Evolutionary conservation across 495 filamentous ascomycete genomes (phyloP).

Genomic region (Parathielavia hyrcaniae): DNA sequence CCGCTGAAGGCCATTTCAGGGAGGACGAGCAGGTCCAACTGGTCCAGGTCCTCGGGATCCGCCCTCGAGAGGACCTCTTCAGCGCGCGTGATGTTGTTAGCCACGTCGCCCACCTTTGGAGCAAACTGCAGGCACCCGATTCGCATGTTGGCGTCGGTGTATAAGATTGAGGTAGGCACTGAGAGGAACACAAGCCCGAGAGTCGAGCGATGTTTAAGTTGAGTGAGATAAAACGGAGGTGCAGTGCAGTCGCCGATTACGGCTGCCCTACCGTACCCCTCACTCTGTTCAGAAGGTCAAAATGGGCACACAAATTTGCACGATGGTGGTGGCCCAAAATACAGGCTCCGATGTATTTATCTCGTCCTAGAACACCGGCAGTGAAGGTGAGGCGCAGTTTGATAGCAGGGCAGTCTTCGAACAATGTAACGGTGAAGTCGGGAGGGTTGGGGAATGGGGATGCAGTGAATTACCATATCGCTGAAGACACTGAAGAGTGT

Average conservation of each 20-base stretch:
- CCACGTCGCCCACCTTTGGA: constrained; percentile 65
- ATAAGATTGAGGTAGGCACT: background rate
- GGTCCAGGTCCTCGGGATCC: constrained; percentile 48
- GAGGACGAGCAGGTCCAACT: constrained; percentile 67
- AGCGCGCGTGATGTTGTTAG: constrained; percentile 68
- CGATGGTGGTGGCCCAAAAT: constrained; percentile 6
- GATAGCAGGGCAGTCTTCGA: background rate
- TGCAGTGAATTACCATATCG: background rate
- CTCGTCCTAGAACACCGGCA: background rate
- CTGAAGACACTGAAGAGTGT: too few relatives aligned
- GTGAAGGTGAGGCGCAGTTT: constrained; percentile 3
- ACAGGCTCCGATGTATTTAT: constrained; percentile 12
- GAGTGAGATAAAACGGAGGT: background rate
- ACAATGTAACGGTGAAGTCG: background rate
- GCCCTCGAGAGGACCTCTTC: constrained; percentile 60
- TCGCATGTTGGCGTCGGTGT: constrained; percentile 50
- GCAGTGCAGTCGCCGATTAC: too few relatives aligned
- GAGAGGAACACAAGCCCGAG: too few relatives aligned
- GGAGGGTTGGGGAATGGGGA: background rate
- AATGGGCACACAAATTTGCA: background rate
- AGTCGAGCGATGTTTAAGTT: background rate
- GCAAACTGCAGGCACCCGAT: constrained; percentile 79
- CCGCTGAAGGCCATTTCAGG: constrained; percentile 87
- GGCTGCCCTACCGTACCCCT: too few relatives aligned
- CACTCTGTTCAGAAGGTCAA: background rate